Evolutionary conservation across 2,329 filamentous ascomycete genomes (phyloP).

Genomic region (Pseudogymnoascus sp.): DNA sequence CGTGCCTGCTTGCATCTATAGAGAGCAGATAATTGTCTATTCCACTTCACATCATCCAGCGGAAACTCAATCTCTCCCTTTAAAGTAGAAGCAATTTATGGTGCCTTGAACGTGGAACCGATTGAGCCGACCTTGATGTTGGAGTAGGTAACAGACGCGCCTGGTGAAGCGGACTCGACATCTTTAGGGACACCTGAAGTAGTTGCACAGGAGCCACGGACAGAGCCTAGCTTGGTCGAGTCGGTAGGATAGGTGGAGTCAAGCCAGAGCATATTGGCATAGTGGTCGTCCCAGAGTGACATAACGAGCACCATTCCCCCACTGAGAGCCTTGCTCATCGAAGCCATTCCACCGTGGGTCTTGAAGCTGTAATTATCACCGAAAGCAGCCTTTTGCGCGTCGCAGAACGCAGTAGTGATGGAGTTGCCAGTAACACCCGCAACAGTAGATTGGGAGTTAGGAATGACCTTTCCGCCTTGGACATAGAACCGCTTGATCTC

Average conservation of each 20-base stretch:
- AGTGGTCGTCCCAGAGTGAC: constrained; percentile 47
- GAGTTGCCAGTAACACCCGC: constrained; percentile 39
- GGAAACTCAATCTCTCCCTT: not conserved
- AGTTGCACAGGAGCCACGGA: constrained; percentile 46
- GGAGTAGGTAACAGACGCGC: constrained; percentile 34
- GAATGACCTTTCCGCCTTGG: constrained; percentile 43
- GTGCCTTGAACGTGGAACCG: constrained; percentile 22
- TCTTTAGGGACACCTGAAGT: constrained; percentile 42
- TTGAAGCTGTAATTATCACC: constrained; percentile 44
- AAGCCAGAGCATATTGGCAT: constrained; percentile 65
- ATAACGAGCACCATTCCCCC: constrained; percentile 57
- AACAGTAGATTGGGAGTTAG: constrained; percentile 40
- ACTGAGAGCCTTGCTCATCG: constrained; percentile 45
- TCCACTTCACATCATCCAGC: not conserved
- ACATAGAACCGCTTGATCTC: constrained; percentile 50
- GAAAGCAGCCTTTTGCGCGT: constrained; percentile 45
- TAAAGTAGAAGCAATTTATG: not conserved
- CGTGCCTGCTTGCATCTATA: not conserved
- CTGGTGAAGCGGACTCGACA: constrained; percentile 38
- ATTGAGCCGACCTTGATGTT: constrained; percentile 28
- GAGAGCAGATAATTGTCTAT: not conserved
- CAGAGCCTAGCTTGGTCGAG: constrained; percentile 37
- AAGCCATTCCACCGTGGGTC: constrained; percentile 44
- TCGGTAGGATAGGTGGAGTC: constrained; percentile 54
- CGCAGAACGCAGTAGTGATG: constrained; percentile 50